Evolutionary conservation across 140 eudicot genomes (phyloP).

Genomic region (Anethum foeniculum): DNA sequence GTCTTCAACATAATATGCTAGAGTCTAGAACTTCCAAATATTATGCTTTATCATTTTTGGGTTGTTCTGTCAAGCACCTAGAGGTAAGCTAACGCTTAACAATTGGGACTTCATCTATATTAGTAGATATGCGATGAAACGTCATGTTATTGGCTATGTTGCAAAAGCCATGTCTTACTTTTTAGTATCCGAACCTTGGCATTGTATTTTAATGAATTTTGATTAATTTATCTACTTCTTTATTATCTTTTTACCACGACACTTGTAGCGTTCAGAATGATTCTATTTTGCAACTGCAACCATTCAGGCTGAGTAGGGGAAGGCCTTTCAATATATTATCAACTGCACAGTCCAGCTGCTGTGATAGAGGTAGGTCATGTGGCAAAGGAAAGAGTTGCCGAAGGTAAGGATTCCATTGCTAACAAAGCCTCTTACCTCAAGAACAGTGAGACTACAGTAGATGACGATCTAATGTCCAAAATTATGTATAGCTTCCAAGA

Average conservation of each 20-base stretch:
- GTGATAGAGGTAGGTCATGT: not conserved
- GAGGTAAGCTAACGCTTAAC: not conserved
- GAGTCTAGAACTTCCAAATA: not conserved
- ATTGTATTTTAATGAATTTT: not conserved
- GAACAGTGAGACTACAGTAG: not conserved
- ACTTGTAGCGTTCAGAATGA: not conserved
- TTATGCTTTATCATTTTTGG: not conserved
- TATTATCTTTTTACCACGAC: not conserved
- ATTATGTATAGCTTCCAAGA: not conserved
- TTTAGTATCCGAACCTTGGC: not conserved
- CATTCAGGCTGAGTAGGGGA: not conserved
- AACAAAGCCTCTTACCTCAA: not conserved
- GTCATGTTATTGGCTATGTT: not conserved
- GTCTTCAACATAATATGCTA: not conserved
- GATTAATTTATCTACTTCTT: not conserved
- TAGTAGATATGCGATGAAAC: not conserved
- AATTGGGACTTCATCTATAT: not conserved
- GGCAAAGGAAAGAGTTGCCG: not conserved
- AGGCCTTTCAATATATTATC: not conserved
- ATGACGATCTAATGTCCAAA: not conserved
- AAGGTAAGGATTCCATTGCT: not conserved
- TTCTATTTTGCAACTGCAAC: not conserved
- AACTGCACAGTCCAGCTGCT: not conserved
- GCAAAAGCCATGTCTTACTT: not conserved
- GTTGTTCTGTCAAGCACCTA: not conserved